These are phyloP conservation scores for Fusarium tuaranense DNA, from an alignment of 2,329 filamentous ascomycete genomes.

Conservation along the genomic window DNA sequence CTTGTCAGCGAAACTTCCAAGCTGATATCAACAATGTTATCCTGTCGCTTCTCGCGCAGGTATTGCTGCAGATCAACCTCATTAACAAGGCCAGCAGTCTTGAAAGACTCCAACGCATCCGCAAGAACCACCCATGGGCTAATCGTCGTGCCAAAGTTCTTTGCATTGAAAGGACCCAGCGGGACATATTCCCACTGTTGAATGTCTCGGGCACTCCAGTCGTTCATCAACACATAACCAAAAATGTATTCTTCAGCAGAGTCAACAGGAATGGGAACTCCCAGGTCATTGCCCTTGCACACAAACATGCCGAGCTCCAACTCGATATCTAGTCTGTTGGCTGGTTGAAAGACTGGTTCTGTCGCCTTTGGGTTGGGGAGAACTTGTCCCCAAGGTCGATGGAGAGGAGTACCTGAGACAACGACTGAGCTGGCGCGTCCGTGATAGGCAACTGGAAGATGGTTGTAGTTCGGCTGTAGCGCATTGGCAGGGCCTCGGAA, in stretches of 20 bases:
- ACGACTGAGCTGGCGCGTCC: conserved; percentile 82
- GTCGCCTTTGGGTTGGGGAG: conserved; percentile 59
- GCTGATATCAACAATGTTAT: conserved; percentile 52
- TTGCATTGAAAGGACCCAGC: conserved; percentile 71
- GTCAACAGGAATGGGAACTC: conserved; percentile 71
- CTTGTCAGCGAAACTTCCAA: conserved; percentile 54
- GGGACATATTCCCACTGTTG: conserved; percentile 72
- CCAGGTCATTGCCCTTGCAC: conserved; percentile 73
- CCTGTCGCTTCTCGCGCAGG: conserved; percentile 66
- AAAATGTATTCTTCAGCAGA: conserved; percentile 78
- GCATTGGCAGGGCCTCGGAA: conserved; percentile 81
- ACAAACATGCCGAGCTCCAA: conserved; percentile 83
- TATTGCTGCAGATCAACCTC: conserved; percentile 51
- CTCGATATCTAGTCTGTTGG: conserved; percentile 76
- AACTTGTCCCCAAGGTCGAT: conserved; percentile 80
- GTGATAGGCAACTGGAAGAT: conserved; percentile 85
- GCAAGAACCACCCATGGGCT: conserved; percentile 72
- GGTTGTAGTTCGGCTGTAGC: conserved; percentile 83
- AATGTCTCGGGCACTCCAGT: conserved; percentile 73
- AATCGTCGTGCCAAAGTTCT: conserved; percentile 70
- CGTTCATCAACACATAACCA: conserved; percentile 74
- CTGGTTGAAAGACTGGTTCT: conserved; percentile 68
- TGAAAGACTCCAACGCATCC: conserved; percentile 61
- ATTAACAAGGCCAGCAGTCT: conserved; percentile 44
- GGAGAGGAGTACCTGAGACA: conserved; percentile 77